These are phyloP conservation scores for Borealophlyctis nickersoniae DNA, from an alignment of 192 early-diverging fungal genomes.

Conservation along the genomic window DNA sequence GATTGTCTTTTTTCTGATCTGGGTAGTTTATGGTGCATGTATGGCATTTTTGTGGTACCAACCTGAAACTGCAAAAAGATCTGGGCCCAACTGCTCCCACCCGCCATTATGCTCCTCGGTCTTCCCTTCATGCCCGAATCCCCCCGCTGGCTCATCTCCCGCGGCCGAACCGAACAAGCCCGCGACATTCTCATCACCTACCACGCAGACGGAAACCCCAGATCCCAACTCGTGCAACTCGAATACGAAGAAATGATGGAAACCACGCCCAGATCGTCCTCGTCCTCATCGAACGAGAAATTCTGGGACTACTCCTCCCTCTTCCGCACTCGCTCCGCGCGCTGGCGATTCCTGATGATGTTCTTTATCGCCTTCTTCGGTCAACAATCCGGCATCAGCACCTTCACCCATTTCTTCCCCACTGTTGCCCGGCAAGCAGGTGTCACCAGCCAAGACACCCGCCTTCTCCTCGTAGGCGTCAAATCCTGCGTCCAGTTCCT, in stretches of 20 bases:
- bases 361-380: slow-evolving; percentile 38
- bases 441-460: slow-evolving; percentile 28
- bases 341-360: slow-evolving; percentile 25
- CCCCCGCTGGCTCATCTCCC: slow-evolving; percentile 78
- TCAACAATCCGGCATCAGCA: slow-evolving; percentile 36
- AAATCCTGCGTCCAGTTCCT: slow-evolving; percentile 29
- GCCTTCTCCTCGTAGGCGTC: slow-evolving; percentile 32
- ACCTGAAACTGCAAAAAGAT: no score
- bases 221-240: slow-evolving; percentile 43
- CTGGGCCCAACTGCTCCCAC: slow-evolving; percentile 46
- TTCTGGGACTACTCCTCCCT: slow-evolving; percentile 20
- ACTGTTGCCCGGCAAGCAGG: slow-evolving; percentile 26
- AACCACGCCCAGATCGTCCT: slow-evolving; percentile 15
- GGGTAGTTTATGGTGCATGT: no score
- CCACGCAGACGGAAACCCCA: slow-evolving; percentile 51
- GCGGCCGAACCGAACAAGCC: slow-evolving; percentile 68
- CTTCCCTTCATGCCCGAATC: slow-evolving; percentile 66
- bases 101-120: slow-evolving; percentile 48
- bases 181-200: slow-evolving; percentile 62
- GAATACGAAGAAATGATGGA: slow-evolving; percentile 43
- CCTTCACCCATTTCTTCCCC: slow-evolving; percentile 26
- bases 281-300: slow-evolving; percentile 12
- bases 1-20: no score
- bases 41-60: no score
- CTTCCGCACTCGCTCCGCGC: slow-evolving; percentile 13